Evolutionary conservation across 164 flowering plant species (phyloP).

Genomic region (Malania oleifera): DNA sequence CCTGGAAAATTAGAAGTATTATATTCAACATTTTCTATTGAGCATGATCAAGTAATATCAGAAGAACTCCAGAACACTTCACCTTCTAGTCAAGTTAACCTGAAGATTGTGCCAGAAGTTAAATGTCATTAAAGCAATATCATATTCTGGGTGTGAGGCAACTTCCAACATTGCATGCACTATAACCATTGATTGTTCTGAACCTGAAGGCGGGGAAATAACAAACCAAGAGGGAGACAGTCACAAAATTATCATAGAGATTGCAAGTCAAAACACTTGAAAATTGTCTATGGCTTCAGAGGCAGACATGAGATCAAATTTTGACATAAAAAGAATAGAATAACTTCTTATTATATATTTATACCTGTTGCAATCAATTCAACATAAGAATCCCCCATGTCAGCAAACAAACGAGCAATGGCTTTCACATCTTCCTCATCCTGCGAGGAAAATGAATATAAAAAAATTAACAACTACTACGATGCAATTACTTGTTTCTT

Average conservation of each 20-base stretch:
- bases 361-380: constrained; percentile 94
- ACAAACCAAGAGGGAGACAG: background rate
- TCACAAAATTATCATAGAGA: background rate
- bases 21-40: constrained; percentile 3
- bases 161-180: constrained; percentile 87
- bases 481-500: background rate
- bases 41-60: constrained; percentile 4
- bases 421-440: constrained; percentile 99
- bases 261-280: constrained; percentile 4
- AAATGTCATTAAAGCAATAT: constrained; percentile 97
- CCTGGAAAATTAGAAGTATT: constrained; percentile 36
- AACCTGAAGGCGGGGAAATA: constrained; percentile 46
- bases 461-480: background rate
- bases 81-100: constrained; percentile 81
- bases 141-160: constrained; percentile 87
- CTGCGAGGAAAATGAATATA: constrained; percentile 31
- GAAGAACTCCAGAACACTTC: constrained; percentile 5
- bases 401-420: constrained; percentile 91
- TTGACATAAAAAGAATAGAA: background rate
- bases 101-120: constrained; percentile 99
- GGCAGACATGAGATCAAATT: background rate
- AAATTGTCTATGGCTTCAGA: background rate
- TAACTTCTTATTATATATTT: background rate
- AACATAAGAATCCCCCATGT: constrained; percentile 98
- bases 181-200: constrained; percentile 81